A percentile compares a stretch with the other conserved stretches of the same genome.
These are phyloP conservation scores for Sphaerulina vaccinii DNA, from an alignment of 2,329 filamentous ascomycete genomes.

Conservation along the genomic window DNA sequence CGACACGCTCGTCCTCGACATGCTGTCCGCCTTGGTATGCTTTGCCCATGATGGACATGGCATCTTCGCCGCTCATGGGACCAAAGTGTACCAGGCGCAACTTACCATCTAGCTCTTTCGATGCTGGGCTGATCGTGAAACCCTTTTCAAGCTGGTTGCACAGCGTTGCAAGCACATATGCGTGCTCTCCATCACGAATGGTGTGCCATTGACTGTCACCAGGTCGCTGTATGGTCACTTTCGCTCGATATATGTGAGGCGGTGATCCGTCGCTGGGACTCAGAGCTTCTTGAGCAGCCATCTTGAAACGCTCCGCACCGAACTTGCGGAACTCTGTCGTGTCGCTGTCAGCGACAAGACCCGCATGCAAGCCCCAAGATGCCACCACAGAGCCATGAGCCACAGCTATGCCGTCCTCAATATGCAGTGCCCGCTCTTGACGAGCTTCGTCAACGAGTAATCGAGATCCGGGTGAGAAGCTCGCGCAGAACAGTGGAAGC, in stretches of 20 bases:
- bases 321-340: slow-evolving; percentile 75
- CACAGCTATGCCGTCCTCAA: slow-evolving; percentile 34
- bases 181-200: slow-evolving; percentile 54
- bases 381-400: slow-evolving; percentile 77
- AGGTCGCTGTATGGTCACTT: slow-evolving; percentile 46
- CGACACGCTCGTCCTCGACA: slow-evolving; percentile 56
- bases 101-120: slow-evolving; percentile 66
- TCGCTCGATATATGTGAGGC: slow-evolving; percentile 58
- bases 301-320: slow-evolving; percentile 75
- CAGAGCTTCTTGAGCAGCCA: slow-evolving; percentile 78
- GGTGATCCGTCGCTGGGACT: slow-evolving; percentile 52
- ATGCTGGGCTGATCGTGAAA: slow-evolving; percentile 77
- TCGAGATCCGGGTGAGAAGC: slow-evolving; percentile 47
- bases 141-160: slow-evolving; percentile 79
- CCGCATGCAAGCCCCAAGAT: slow-evolving; percentile 87
- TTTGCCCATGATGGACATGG: slow-evolving; percentile 72
- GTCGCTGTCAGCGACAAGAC: slow-evolving; percentile 87
- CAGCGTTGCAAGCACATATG: slow-evolving; percentile 73
- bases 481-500: slow-evolving; percentile 46
- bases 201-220: slow-evolving; percentile 32
- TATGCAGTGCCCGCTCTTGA: slow-evolving; percentile 41
- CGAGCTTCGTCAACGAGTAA: slow-evolving; percentile 46
- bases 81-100: slow-evolving; percentile 75
- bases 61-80: slow-evolving; percentile 60
- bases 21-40: slow-evolving; percentile 60